These are phyloP conservation scores for Jatropha multifida DNA, from an alignment of 441 rosid species.

Conservation along the genomic window DNA sequence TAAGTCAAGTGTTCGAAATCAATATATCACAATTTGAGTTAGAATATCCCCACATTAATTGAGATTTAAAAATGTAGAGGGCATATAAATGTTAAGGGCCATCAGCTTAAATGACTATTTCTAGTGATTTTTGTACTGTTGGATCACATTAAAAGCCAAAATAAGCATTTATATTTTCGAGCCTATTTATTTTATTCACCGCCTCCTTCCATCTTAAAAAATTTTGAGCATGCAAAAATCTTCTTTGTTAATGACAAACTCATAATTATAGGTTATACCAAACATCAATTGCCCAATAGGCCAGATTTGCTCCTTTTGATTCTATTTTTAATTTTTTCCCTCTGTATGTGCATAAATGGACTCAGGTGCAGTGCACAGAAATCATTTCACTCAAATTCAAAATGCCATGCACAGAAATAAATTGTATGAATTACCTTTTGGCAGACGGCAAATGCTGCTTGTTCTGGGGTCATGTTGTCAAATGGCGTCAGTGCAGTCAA, in stretches of 20 bases:
- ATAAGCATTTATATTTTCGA: too few relatives aligned
- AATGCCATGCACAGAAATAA: not conserved
- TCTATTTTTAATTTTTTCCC: not conserved
- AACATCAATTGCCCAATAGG: not conserved
- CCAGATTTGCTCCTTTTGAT: not conserved
- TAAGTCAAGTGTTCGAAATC: not conserved
- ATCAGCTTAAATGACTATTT: too few relatives aligned
- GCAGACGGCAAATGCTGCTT: slow-evolving; percentile 84
- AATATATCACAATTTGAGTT: too few relatives aligned
- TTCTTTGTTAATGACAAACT: not conserved
- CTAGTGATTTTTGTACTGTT: too few relatives aligned
- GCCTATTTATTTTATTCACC: too few relatives aligned
- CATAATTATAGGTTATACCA: not conserved
- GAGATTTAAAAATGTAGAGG: too few relatives aligned
- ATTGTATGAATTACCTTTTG: slow-evolving; percentile 52
- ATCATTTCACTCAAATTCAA: not conserved
- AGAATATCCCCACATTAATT: too few relatives aligned
- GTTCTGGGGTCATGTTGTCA: slow-evolving; percentile 79
- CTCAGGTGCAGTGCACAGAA: not conserved
- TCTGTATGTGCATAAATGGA: not conserved
- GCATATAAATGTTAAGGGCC: too few relatives aligned
- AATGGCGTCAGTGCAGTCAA: slow-evolving; percentile 72
- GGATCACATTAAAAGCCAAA: too few relatives aligned
- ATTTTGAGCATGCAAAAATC: not conserved
- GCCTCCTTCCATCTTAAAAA: too few relatives aligned